phyloP scores from a whole-genome alignment of 495 filamentous ascomycete species.

The Lepidopterella palustris region DNA sequence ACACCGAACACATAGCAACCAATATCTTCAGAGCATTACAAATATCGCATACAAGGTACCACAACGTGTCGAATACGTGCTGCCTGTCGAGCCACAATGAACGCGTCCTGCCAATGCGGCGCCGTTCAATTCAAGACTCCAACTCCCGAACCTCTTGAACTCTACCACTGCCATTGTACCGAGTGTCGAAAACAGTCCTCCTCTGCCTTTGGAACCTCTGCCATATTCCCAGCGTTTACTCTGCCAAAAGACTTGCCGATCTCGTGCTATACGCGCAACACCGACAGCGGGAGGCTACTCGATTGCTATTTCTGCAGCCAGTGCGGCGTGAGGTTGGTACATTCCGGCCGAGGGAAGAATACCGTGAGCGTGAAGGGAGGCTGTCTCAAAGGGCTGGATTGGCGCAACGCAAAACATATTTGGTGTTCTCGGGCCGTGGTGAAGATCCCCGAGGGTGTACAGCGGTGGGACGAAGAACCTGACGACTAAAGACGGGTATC shows the following conservation, averaged over 20 bases:
- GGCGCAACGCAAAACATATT: slow-evolving; percentile 17
- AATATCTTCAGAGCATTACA: too few relatives aligned
- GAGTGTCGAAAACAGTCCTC: slow-evolving; percentile 59
- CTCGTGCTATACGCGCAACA: slow-evolving; percentile 3
- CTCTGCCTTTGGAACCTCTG: slow-evolving; percentile 59
- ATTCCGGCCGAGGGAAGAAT: background rate
- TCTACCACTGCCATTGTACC: slow-evolving; percentile 63
- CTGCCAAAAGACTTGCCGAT: background rate
- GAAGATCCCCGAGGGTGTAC: slow-evolving; percentile 12
- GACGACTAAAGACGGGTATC: background rate
- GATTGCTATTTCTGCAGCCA: slow-evolving; percentile 22
- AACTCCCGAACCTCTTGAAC: slow-evolving; percentile 46
- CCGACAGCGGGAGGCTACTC: slow-evolving; percentile 3
- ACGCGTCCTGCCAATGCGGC: slow-evolving; percentile 55
- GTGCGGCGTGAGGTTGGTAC: slow-evolving; percentile 13
- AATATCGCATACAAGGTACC: too few relatives aligned
- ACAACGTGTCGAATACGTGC: too few relatives aligned
- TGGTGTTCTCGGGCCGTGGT: slow-evolving; percentile 11
- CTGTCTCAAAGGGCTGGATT: slow-evolving; percentile 15
- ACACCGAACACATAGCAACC: too few relatives aligned
- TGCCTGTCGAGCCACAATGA: too few relatives aligned
- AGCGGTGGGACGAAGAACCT: slow-evolving; percentile 8
- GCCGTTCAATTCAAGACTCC: slow-evolving; percentile 55
- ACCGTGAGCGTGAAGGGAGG: slow-evolving; percentile 20
- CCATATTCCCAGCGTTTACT: slow-evolving; percentile 49